Evolutionary conservation across 1,284 basidiomycete species (phyloP).

Genomic region (Ceratobasidium sp.): DNA sequence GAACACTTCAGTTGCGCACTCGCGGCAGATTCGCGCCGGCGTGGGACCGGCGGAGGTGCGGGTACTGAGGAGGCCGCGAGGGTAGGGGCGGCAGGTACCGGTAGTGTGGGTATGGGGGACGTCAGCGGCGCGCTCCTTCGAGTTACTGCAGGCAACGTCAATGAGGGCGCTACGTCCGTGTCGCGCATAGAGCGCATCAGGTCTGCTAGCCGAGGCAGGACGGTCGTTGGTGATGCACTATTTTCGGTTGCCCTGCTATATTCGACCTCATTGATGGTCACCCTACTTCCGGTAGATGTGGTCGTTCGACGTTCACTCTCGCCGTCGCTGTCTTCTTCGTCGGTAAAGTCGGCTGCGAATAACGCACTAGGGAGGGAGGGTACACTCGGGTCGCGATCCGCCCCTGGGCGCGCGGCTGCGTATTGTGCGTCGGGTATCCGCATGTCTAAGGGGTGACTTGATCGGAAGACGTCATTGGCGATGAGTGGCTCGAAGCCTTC

Average conservation of each 20-base stretch:
- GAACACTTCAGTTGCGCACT: constrained; percentile 28
- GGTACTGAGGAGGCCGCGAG: not conserved
- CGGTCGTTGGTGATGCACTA: not conserved
- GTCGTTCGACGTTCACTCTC: constrained; percentile 2
- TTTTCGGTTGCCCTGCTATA: not conserved
- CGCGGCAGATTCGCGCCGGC: constrained; percentile 26
- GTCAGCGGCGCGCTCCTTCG: not conserved
- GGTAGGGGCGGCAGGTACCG: not conserved
- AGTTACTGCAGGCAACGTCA: constrained; percentile 9
- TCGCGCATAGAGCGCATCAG: constrained; percentile 33
- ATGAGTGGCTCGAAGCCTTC: constrained; percentile 40
- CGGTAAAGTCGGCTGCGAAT: constrained; percentile 31
- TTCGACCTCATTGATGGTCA: not conserved
- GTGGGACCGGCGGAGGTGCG: not conserved
- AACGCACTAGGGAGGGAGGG: constrained; percentile 3
- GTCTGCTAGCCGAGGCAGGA: constrained; percentile 22
- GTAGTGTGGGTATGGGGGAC: not conserved
- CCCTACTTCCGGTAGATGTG: not conserved
- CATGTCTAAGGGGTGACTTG: constrained; percentile 11
- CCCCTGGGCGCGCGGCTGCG: not conserved
- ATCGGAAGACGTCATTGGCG: constrained; percentile 33
- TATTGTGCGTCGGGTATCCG: constrained; percentile 21
- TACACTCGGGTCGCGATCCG: not conserved
- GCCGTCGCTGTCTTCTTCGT: constrained; percentile 29
- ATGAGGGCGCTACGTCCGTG: constrained; percentile 2